Conservation (phyloP, 768 basidiomycete genomes). For the Favolaschia claudopus region DNA sequence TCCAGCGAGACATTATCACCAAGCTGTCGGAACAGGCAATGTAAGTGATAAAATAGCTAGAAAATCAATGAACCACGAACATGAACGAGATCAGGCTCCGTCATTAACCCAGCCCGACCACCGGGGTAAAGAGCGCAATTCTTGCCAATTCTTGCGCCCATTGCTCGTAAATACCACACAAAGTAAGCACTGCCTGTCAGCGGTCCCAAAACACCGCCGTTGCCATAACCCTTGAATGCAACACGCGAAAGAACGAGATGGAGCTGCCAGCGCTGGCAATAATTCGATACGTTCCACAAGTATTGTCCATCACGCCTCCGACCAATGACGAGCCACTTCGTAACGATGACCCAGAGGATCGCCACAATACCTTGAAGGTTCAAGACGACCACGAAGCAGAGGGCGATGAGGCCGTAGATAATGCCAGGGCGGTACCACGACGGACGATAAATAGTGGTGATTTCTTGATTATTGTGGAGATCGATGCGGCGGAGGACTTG, state of each 20-base stretch:
- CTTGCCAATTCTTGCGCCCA: slow-evolving; percentile 52
- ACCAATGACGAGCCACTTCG: slow-evolving; percentile 53
- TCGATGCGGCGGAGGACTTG: slow-evolving; percentile 45
- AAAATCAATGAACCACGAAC: no score
- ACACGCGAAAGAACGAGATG: slow-evolving; percentile 45
- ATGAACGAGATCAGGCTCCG: slow-evolving; percentile 55
- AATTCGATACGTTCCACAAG: slow-evolving; percentile 54
- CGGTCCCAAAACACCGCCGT: slow-evolving; percentile 46
- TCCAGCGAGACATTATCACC: slow-evolving; percentile 52
- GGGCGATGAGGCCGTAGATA: slow-evolving; percentile 47
- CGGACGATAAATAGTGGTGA: slow-evolving; percentile 38
- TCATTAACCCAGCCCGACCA: slow-evolving; percentile 49
- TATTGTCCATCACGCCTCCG: slow-evolving; percentile 44
- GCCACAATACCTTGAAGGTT: slow-evolving; percentile 44
- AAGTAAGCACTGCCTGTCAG: slow-evolving; percentile 50
- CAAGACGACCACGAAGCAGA: slow-evolving; percentile 45
- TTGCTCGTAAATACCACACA: slow-evolving; percentile 51
- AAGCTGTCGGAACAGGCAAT: slow-evolving; percentile 31
- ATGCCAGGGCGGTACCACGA: slow-evolving; percentile 45
- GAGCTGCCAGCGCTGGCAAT: slow-evolving; percentile 58
- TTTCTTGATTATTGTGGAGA: slow-evolving; percentile 32
- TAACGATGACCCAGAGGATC: slow-evolving; percentile 47
- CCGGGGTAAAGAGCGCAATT: slow-evolving; percentile 50
- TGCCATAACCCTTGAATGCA: slow-evolving; percentile 46
- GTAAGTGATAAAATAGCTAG: neutral